Base-by-base conservation (phyloP, 2,329 filamentous ascomycete genomes). In the Alternaria alternata region DNA sequence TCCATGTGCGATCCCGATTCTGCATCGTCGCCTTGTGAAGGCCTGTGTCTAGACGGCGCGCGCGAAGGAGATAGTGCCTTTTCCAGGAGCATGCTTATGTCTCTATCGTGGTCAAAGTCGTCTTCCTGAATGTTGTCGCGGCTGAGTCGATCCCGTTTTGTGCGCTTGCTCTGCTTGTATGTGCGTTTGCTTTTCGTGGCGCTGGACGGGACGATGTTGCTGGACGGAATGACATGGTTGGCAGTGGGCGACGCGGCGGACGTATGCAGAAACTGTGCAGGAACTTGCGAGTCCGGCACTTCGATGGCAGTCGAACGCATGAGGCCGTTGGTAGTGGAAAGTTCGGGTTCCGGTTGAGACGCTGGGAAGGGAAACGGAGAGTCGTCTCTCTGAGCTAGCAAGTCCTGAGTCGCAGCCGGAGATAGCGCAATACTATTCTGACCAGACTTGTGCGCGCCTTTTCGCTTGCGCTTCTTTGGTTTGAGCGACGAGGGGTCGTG, bases 241-340 rank as follows among this genome's bases (percentile, higher is more conserved):
- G 11, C 28, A 30, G 34, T 54, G 2, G 57, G 63, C 6, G 63
- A 56, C 2, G 61, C 52, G 30, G 56, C 36, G 16, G 53, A 47
- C 24, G 41, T 9, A 8, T 38, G 16, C 32, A 28, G 24, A 39
- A 41, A 12, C n/a, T 51, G 28, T 9, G 41, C 42, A 6, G 18
- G 26, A 14, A 38, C 18, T 20, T 69, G 68, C 1, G 63, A 63
- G 49, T 68, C 59, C 5, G 65, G 66, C 2, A 68, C 63, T 20
- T 65, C 56, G 18, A 69, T 47, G 14, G 62, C 55, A 5, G 53
- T 28, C 3, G 53, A 34, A 7, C n/a, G 36, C 26, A 24, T n/a
- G 43, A 41, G 36, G 22, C 4, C 28, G 30, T 14, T 41, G 16
- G 14, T 2, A 1, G 46, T 7, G 8, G 49, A 26, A 18, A 24